Evolutionary conservation across 345 rosid genomes (phyloP).

Genomic region (Populus nigra): DNA sequence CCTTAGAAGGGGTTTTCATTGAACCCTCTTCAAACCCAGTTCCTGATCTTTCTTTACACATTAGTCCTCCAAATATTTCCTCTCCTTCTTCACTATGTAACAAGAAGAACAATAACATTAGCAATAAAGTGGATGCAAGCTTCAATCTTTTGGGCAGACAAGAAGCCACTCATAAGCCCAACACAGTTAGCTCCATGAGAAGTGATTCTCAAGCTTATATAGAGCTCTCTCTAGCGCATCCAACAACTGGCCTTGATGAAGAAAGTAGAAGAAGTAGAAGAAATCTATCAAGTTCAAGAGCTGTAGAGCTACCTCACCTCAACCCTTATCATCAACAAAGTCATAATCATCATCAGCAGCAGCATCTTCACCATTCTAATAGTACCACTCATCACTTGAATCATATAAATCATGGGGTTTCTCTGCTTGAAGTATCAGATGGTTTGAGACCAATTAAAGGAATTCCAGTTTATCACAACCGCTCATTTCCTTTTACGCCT

Average conservation of each 20-base stretch:
- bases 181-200: conserved; percentile 7
- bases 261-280: conserved; percentile 3
- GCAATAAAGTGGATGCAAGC: background rate
- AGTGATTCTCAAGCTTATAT: conserved; percentile 27
- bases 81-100: conserved; percentile 19
- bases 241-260: conserved; percentile 6
- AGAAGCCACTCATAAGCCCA: conserved; percentile 19
- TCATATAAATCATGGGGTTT: conserved; percentile 31
- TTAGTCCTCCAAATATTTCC: conserved; percentile 52
- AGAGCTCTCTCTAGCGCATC: conserved; percentile 49
- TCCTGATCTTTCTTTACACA: conserved; percentile 77
- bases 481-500: conserved; percentile 51
- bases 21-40: conserved; percentile 46
- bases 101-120: conserved; percentile 2
- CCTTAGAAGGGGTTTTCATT: conserved; percentile 53
- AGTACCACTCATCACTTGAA: conserved; percentile 4
- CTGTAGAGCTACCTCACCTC: conserved; percentile 13
- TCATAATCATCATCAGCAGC: conserved; percentile 17
- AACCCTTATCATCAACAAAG: conserved; percentile 27
- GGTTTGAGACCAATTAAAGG: conserved; percentile 70
- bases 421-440: conserved; percentile 34
- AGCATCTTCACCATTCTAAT: background rate
- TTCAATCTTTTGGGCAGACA: conserved; percentile 20
- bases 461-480: conserved; percentile 76
- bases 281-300: conserved; percentile 4